Conservation (phyloP, 257 asterid species). For the Gardenia jasminoides region DNA sequence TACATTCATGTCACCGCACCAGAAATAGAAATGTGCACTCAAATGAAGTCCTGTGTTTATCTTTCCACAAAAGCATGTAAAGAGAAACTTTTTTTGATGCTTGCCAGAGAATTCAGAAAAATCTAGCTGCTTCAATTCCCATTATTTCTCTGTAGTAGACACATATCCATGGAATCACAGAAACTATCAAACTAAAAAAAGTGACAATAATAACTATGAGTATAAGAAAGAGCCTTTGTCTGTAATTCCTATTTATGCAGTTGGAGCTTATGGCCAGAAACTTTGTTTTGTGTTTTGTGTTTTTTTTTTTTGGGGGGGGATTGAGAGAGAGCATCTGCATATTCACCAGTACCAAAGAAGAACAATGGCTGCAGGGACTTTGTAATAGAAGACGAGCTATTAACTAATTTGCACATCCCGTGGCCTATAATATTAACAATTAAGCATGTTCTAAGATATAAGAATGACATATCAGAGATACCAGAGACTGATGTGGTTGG, state of each 20-base stretch:
- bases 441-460: neutral
- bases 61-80: neutral
- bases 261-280: too few species aligned
- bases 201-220: too few species aligned
- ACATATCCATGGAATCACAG: too few species aligned
- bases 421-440: too few species aligned
- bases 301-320: too few species aligned
- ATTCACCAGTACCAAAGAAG: neutral
- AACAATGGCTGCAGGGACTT: neutral
- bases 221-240: too few species aligned
- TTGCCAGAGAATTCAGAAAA: neutral
- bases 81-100: neutral
- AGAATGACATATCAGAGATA: conserved; percentile 15
- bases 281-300: too few species aligned
- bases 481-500: conserved; percentile 69
- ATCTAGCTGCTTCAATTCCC: neutral
- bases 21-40: neutral
- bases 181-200: too few species aligned
- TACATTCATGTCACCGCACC: neutral
- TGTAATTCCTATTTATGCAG: too few species aligned
- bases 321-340: neutral
- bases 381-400: neutral
- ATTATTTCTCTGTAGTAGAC: too few species aligned
- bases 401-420: neutral
- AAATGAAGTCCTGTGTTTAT: neutral